These are phyloP conservation scores for Mycena vulgaris DNA, from an alignment of 768 basidiomycete genomes.

Conservation along the genomic window DNA sequence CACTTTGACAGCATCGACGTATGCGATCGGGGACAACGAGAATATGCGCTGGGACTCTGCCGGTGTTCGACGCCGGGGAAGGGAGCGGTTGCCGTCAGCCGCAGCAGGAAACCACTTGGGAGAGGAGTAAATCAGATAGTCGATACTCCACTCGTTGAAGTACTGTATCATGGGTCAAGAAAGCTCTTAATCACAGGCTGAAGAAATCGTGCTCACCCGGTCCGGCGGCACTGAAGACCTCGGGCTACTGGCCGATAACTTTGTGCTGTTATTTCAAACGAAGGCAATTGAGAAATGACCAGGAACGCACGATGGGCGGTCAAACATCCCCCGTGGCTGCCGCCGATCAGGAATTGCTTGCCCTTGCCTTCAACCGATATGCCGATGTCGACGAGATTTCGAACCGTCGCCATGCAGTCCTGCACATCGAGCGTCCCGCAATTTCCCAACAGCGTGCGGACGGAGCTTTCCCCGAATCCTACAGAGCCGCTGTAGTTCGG, in stretches of 20 bases:
- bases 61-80: conserved; percentile 54
- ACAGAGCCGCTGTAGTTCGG: conserved; percentile 80
- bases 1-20: conserved; percentile 65
- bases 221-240: conserved; percentile 76
- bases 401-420: conserved; percentile 71
- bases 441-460: conserved; percentile 67
- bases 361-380: conserved; percentile 65
- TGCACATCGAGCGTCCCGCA: conserved; percentile 78
- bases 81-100: conserved; percentile 11
- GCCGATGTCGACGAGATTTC: conserved; percentile 64
- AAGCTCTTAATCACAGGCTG: not conserved
- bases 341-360: conserved; percentile 72
- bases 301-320: conserved; percentile 66
- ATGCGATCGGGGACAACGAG: conserved; percentile 68
- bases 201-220: conserved; percentile 64
- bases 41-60: conserved; percentile 61
- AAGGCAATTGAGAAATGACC: not conserved
- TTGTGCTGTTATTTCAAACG: too few relatives aligned
- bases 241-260: conserved; percentile 78
- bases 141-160: conserved; percentile 62
- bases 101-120: conserved; percentile 34
- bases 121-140: conserved; percentile 56
- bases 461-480: conserved; percentile 74
- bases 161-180: conserved; percentile 43
- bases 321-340: conserved; percentile 82